Percentiles rank a stretch among this genome's conserved stretches.
Conservation (phyloP, 176 grass and related monocot genomes). For the Paspalum vaginatum region DNA sequence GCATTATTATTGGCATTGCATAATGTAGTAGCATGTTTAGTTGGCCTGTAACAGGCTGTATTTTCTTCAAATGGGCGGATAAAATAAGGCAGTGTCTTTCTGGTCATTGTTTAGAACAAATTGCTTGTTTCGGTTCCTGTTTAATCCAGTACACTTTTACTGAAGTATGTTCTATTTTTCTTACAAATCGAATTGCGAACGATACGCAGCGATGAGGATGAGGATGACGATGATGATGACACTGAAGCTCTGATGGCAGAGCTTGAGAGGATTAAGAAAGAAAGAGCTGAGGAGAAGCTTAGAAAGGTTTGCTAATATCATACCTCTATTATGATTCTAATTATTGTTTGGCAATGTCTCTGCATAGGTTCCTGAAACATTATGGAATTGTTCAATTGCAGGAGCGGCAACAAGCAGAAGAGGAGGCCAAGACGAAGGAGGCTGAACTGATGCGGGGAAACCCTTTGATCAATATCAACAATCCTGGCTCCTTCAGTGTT, state of each 20-base stretch:
- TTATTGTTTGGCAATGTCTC: neutral
- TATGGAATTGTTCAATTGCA: slow-evolving; percentile 17
- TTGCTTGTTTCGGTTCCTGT: neutral
- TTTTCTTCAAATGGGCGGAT: neutral
- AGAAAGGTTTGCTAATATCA: slow-evolving; percentile 58
- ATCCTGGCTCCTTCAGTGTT: slow-evolving; percentile 76
- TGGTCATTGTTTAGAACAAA: neutral
- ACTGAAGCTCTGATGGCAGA: slow-evolving; percentile 93
- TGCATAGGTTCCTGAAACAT: neutral
- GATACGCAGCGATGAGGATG: slow-evolving; percentile 63
- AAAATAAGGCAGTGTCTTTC: neutral
- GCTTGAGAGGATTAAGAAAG: slow-evolving; percentile 95
- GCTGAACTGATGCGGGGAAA: slow-evolving; percentile 91
- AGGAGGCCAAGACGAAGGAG: slow-evolving; percentile 88
- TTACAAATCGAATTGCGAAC: slow-evolving; percentile 8
- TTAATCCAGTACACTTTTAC: neutral
- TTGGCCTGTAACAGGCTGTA: neutral
- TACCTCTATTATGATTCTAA: neutral
- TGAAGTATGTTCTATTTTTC: neutral
- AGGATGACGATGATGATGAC: slow-evolving; percentile 63
- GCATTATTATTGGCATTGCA: neutral
- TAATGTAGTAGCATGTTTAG: neutral
- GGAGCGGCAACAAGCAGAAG: slow-evolving; percentile 81
- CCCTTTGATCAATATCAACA: slow-evolving; percentile 85
- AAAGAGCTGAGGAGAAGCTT: slow-evolving; percentile 84